These are phyloP conservation scores for Albugo laibachii DNA, from an alignment of 352 stramenopile species.

Conservation along the genomic window DNA sequence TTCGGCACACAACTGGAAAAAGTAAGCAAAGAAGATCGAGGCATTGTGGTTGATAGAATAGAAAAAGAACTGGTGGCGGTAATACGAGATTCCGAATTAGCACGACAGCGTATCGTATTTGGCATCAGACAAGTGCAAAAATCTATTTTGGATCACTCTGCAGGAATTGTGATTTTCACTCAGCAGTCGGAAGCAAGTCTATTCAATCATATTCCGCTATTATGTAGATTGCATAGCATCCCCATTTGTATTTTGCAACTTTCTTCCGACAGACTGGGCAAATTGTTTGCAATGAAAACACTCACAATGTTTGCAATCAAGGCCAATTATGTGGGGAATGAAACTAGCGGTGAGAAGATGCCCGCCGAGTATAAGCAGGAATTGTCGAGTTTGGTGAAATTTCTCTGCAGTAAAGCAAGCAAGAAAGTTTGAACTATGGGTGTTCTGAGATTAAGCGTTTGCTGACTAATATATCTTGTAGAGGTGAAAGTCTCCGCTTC, in stretches of 20 bases:
- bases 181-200: constrained; percentile 16
- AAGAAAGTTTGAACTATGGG: too few relatives aligned
- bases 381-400: too few relatives aligned
- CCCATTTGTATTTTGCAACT: constrained; percentile 50
- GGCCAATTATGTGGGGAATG: neutral
- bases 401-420: too few relatives aligned
- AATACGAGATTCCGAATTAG: neutral
- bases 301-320: constrained; percentile 29
- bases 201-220: constrained; percentile 48
- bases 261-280: constrained; percentile 41
- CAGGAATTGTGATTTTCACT: constrained; percentile 6
- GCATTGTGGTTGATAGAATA: constrained; percentile 59
- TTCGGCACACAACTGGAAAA: constrained; percentile 25
- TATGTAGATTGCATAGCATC: constrained; percentile 41
- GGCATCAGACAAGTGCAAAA: constrained; percentile 27
- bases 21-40: constrained; percentile 43
- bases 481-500: too few relatives aligned
- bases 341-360: too few relatives aligned
- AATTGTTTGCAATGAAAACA: constrained; percentile 31
- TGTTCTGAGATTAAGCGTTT: too few relatives aligned
- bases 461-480: too few relatives aligned
- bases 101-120: constrained; percentile 14
- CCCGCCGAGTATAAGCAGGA: too few relatives aligned
- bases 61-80: constrained; percentile 30
- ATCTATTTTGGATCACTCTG: too few relatives aligned